Evolutionary conservation across 2,329 filamentous ascomycete genomes (phyloP).

Genomic region (Metarhizium album): DNA sequence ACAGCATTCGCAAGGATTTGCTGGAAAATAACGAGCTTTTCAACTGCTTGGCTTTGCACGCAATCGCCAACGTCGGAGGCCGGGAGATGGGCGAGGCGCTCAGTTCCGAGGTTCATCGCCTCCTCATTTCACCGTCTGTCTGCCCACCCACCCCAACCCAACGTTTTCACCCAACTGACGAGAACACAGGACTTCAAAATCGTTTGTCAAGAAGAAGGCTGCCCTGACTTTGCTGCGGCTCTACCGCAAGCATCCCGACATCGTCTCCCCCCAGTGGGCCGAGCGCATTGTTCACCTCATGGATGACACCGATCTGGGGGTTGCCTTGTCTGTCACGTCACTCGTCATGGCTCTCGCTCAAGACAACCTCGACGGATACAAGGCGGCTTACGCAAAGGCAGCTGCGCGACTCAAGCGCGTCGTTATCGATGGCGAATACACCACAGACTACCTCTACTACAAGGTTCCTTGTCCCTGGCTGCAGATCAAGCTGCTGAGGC

Average conservation of each 20-base stretch:
- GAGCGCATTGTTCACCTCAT: constrained; percentile 98
- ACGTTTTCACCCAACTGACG: neutral
- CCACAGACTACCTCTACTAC: constrained; percentile 92
- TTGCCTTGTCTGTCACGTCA: constrained; percentile 90
- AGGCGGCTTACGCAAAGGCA: constrained; percentile 87
- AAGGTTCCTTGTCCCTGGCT: constrained; percentile 99
- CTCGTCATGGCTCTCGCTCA: constrained; percentile 90
- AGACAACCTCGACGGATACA: constrained; percentile 90
- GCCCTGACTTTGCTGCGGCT: constrained; percentile 84
- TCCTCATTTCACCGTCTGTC: constrained; percentile 80
- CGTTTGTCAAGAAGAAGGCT: constrained; percentile 99
- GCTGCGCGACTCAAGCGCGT: constrained; percentile 82
- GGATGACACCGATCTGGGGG: constrained; percentile 91
- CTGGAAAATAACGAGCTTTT: constrained; percentile 93
- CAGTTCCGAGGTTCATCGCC: constrained; percentile 80
- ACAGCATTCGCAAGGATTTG: constrained; percentile 95
- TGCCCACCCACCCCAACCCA: neutral
- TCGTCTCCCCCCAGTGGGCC: constrained; percentile 93
- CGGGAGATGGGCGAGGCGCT: constrained; percentile 95
- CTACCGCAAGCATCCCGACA: constrained; percentile 88
- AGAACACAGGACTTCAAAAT: constrained; percentile 56
- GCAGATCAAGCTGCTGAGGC: constrained; percentile 82
- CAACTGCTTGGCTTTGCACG: constrained; percentile 92
- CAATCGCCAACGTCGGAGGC: constrained; percentile 93
- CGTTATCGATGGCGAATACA: constrained; percentile 80